A percentile compares a stretch with the other conserved stretches of the same genome.
Evolutionary conservation across 2,329 filamentous ascomycete species (phyloP).

Genomic region (Teratosphaeriaceae sp.): DNA sequence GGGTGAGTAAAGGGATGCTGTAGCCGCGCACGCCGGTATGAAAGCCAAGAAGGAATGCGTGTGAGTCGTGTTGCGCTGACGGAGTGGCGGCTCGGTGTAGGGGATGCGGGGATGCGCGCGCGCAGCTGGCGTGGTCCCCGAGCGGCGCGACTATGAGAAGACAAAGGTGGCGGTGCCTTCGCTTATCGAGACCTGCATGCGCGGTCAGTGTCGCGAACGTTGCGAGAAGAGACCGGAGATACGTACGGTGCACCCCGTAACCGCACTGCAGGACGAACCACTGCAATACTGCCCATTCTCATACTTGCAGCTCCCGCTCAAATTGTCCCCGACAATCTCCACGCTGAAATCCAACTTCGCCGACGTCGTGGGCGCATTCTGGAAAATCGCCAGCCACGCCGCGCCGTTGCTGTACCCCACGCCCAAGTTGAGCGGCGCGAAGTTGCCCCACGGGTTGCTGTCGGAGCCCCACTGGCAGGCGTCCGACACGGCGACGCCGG

Average conservation of each 20-base stretch:
- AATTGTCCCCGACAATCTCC: slow-evolving; percentile 61
- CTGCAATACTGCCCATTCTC: slow-evolving; percentile 57
- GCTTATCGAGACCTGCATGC: slow-evolving; percentile 40
- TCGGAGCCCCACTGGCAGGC: slow-evolving; percentile 71
- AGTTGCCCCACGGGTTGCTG: slow-evolving; percentile 64
- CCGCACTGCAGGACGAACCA: slow-evolving; percentile 40
- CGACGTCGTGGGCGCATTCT: slow-evolving; percentile 68
- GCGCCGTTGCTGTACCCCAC: slow-evolving; percentile 62
- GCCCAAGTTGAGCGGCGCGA: slow-evolving; percentile 78
- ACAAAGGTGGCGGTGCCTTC: slow-evolving; percentile 46
- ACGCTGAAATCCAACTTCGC: slow-evolving; percentile 72
- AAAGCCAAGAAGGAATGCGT: slow-evolving; percentile 1
- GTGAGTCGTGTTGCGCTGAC: background rate
- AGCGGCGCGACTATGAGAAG: slow-evolving; percentile 21
- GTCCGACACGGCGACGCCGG: slow-evolving; percentile 57
- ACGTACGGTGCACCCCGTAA: slow-evolving; percentile 76
- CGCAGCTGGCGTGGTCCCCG: slow-evolving; percentile 4
- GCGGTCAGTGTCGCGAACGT: background rate
- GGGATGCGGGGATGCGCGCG: background rate
- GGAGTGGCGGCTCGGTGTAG: background rate
- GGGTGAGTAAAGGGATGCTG: background rate
- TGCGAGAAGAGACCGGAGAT: background rate
- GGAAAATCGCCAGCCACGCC: slow-evolving; percentile 79
- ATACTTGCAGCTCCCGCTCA: slow-evolving; percentile 58
- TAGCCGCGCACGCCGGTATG: background rate